Base-by-base conservation (phyloP, 2,329 filamentous ascomycete genomes). In the Neofusicoccum kwambonambiense region DNA sequence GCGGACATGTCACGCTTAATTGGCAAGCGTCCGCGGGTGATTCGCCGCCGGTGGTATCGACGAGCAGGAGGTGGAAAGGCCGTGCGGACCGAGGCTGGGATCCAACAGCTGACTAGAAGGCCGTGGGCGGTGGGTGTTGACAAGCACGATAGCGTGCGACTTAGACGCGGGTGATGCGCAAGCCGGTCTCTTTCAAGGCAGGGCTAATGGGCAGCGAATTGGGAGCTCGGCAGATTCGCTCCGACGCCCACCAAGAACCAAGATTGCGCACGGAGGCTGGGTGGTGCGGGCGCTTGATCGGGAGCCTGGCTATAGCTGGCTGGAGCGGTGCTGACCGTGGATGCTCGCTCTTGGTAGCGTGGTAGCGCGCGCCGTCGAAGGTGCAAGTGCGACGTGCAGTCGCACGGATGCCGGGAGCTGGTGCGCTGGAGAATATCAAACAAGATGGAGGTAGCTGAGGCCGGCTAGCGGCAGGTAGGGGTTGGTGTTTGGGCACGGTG, bases 91-190 rank as follows among this genome's bases (percentile, higher is more conserved):
- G 67, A 58, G 61, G 66, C 56, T 66, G 64, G 64, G 64, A 67
- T 64, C 66, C 66, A 65, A 67, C 60, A 66, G 64, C 47, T 60
- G 52, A 64, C 64, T 74, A 75, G 73, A 27, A 70, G 70, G 71
- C 71, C 75, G 72, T 71, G 74, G 72, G 72, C 70, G 70, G 72
- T 68, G 67, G 71, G 69, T 69, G 71, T 74, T 72, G 70, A 71
- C 72, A 73, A 63, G 69, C 64, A 67, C 70, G 71, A 74, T 80
- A 79, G 78, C 77, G 80, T 75, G 73, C 68, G 77, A 74, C 76
- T 79, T 77, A 78, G 77, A 76, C 70, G 77, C 78, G 79, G 79
- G 77, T 81, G 79, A 82, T 81, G 77, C 80, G 77, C 80, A 81
- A 73, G 73, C 76, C 75, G 76, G 76, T 74, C 64, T 75, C 71